Evolutionary conservation across 78 protist species (phyloP), one percentile per base, ranked within the genome.

Genomic region (Dictyostelium firmibasis): DNA sequence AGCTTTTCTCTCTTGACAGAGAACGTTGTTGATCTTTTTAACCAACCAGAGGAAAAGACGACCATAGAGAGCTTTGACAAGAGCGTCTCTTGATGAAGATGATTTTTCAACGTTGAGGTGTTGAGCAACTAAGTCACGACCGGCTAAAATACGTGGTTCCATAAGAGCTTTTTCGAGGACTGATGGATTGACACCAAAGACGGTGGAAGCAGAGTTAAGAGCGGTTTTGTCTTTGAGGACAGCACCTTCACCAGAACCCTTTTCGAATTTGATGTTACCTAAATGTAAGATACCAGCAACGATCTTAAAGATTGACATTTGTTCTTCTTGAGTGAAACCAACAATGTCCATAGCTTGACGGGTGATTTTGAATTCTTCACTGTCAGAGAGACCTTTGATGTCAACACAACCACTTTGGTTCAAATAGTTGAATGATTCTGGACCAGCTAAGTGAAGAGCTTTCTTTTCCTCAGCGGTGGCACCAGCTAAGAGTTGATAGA

Each of bases 31-130:
- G 88, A 97, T 95, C 82, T 94, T 91, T 82, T 83, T 60, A 29
- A 99, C 99, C 47, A 99, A 96, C 98, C 97, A 97, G 29, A 81
- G 67, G 97, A 99, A 99, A 91, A 97, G 95, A 36, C 98, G 95
- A 81, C 97, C 98, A 97, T 99, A 99, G 83, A 96, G 67, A 29
- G 98, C 98, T 98, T 98, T 99, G 93, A 96, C 82, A 0, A 99
- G 98, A 57, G 99, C 99, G 27, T 98, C 98, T 44, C 98, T 57
- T 16, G 97, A 50, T 53, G 69, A 91, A 9, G 62, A 69, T 36
- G 96, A 97, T 92, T 96, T 95, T 47, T 89, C 98, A 75, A 91
- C 92, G 91, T 18, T 91, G 85, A 96, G 74, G n/a, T 92, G 86
- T 77, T 91, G 77, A 83, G 95, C 93, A 75, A 98, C 98, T 36